Percentiles rank a stretch among this genome's conserved stretches.
phyloP scores from a whole-genome alignment of 75 land plant species.

The Isoetes taiwanensis region DNA sequence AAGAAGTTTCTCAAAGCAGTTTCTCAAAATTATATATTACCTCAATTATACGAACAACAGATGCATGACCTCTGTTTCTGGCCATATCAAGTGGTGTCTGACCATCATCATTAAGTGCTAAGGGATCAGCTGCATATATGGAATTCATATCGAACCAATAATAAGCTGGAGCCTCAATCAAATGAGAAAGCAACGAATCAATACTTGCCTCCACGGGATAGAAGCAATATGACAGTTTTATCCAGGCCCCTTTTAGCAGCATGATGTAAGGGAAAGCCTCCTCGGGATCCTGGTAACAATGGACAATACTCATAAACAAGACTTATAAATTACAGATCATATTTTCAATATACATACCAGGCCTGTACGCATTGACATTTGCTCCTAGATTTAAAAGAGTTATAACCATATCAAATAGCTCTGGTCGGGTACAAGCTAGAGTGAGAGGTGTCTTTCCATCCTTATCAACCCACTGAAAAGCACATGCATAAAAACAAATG shows the following conservation, averaged over 20 bases:
- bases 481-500: neutral
- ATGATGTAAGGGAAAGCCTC: slow-evolving; percentile 90
- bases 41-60: slow-evolving; percentile 88
- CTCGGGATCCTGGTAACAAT: slow-evolving; percentile 49
- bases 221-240: slow-evolving; percentile 57
- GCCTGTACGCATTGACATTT: slow-evolving; percentile 71
- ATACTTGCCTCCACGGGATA: slow-evolving; percentile 71
- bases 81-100: slow-evolving; percentile 85
- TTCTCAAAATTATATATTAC: slow-evolving; percentile 17
- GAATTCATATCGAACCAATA: neutral
- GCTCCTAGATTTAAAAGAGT: slow-evolving; percentile 73
- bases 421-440: slow-evolving; percentile 60
- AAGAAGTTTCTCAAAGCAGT: neutral
- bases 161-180: neutral
- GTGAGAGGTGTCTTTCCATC: slow-evolving; percentile 91
- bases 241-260: slow-evolving; percentile 86
- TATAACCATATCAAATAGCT: slow-evolving; percentile 44
- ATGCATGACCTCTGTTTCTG: slow-evolving; percentile 44
- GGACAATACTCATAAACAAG: neutral
- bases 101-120: slow-evolving; percentile 60
- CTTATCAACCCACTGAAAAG: slow-evolving; percentile 71
- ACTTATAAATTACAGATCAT: neutral
- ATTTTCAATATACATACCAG: slow-evolving; percentile 36
- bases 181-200: neutral
- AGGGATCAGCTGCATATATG: slow-evolving; percentile 61